A percentile compares a stretch with the other conserved stretches of the same genome.
Conservation (phyloP, 1,284 basidiomycete species). For the Microbotryum violaceum region DNA sequence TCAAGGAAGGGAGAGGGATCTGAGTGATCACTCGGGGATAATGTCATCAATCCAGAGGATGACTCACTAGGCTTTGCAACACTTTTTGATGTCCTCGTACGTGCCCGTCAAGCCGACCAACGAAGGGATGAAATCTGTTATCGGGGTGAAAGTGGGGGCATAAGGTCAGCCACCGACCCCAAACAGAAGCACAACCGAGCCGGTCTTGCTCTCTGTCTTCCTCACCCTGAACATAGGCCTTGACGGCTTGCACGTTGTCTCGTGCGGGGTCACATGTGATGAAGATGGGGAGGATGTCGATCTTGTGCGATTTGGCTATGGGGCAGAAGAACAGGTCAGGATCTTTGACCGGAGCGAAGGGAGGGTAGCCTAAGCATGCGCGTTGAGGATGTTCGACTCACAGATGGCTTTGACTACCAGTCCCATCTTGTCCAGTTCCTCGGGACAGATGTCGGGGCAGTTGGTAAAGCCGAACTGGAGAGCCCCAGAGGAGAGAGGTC, state of each 20-base stretch:
- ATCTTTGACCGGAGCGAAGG: constrained; percentile 34
- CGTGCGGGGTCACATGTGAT: constrained; percentile 93
- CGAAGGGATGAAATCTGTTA: constrained; percentile 77
- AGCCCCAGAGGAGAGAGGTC: not conserved
- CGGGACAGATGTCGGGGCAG: constrained; percentile 97
- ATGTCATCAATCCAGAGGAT: not conserved
- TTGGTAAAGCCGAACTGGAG: constrained; percentile 81
- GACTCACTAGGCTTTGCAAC: constrained; percentile 72
- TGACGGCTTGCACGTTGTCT: constrained; percentile 58
- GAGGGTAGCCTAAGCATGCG: constrained; percentile 22
- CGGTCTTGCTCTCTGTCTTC: not conserved
- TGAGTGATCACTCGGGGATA: not conserved
- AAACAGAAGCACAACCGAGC: not conserved
- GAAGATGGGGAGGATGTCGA: constrained; percentile 72
- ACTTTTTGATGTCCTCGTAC: constrained; percentile 75
- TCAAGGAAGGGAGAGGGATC: not conserved
- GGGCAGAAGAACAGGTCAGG: constrained; percentile 1
- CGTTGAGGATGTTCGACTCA: constrained; percentile 42
- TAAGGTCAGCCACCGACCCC: not conserved
- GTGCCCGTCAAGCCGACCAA: constrained; percentile 81
- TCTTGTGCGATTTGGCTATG: constrained; percentile 53
- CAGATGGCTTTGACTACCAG: constrained; percentile 68
- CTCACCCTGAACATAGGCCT: constrained; percentile 48
- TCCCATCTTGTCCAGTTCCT: constrained; percentile 94
- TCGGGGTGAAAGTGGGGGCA: not conserved